Conservation (phyloP, 2,329 filamentous ascomycete species). For the Daldinia eschscholtzii region DNA sequence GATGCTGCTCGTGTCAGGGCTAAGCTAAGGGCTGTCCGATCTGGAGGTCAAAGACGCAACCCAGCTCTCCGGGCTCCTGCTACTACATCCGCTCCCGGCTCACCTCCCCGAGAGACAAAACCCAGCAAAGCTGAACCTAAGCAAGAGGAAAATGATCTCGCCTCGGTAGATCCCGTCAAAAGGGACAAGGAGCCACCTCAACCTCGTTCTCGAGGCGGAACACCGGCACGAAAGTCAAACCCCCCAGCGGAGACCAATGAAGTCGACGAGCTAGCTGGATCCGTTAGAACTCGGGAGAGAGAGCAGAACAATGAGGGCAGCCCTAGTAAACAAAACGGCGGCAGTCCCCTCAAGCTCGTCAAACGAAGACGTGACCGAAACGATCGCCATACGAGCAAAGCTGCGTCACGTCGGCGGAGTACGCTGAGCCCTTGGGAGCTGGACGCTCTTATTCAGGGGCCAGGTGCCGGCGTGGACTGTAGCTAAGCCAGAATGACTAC, state of each 20-base stretch:
- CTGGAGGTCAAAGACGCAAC: slow-evolving; percentile 45
- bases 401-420: slow-evolving; percentile 74
- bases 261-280: slow-evolving; percentile 23
- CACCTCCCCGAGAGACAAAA: slow-evolving; percentile 17
- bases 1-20: slow-evolving; percentile 73
- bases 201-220: background rate
- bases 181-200: slow-evolving; percentile 29
- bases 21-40: slow-evolving; percentile 68
- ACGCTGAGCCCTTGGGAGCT: slow-evolving; percentile 82
- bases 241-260: background rate
- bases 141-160: slow-evolving; percentile 40
- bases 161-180: slow-evolving; percentile 48
- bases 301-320: slow-evolving; percentile 8
- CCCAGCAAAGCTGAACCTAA: slow-evolving; percentile 6
- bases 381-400: slow-evolving; percentile 67
- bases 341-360: slow-evolving; percentile 47
- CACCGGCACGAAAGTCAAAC: background rate
- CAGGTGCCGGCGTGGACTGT: slow-evolving; percentile 40
- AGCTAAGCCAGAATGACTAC: background rate
- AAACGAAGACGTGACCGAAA: slow-evolving; percentile 65
- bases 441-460: slow-evolving; percentile 73
- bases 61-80: slow-evolving; percentile 45
- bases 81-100: slow-evolving; percentile 6
- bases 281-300: background rate
- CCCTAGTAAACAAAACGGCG: slow-evolving; percentile 7